These are phyloP conservation scores for Trichoderma brevicompactum DNA, from an alignment of 2,329 filamentous ascomycete genomes.

Conservation along the genomic window DNA sequence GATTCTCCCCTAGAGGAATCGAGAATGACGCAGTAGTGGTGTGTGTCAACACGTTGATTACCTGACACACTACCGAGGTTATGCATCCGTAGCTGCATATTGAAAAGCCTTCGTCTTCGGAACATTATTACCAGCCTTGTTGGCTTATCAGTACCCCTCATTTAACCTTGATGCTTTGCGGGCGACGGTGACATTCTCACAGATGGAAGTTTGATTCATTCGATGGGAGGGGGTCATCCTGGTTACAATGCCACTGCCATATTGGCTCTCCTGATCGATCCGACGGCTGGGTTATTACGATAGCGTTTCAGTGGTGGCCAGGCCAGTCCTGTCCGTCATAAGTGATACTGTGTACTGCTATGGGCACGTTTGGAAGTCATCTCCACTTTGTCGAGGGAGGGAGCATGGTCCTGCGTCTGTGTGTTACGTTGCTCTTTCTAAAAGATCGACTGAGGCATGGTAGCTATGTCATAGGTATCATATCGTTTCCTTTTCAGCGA, in stretches of 20 bases:
- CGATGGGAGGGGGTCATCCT: background rate
- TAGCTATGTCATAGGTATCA: background rate
- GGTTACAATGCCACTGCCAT: background rate
- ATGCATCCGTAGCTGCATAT: background rate
- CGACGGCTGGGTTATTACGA: background rate
- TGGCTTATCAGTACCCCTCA: background rate
- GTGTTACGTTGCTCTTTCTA: background rate
- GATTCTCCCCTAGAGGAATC: background rate
- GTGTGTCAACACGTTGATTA: too few relatives aligned
- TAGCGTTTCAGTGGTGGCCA: background rate
- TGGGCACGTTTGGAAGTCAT: background rate
- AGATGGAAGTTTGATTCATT: background rate
- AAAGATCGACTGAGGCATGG: background rate
- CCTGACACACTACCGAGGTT: background rate
- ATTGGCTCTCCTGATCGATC: slow-evolving; percentile 1
- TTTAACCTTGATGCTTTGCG: slow-evolving; percentile 9
- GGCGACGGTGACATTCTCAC: slow-evolving; percentile 1
- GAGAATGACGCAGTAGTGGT: too few relatives aligned
- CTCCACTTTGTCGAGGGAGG: background rate
- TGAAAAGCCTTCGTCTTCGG: background rate
- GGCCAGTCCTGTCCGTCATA: background rate
- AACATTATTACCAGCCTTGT: background rate
- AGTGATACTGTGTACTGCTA: background rate
- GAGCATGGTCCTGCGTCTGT: background rate
- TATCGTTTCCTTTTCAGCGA: background rate